phyloP scores from a whole-genome alignment of 371 early-diverging fungal genomes.

The Smittium mucronatum region DNA sequence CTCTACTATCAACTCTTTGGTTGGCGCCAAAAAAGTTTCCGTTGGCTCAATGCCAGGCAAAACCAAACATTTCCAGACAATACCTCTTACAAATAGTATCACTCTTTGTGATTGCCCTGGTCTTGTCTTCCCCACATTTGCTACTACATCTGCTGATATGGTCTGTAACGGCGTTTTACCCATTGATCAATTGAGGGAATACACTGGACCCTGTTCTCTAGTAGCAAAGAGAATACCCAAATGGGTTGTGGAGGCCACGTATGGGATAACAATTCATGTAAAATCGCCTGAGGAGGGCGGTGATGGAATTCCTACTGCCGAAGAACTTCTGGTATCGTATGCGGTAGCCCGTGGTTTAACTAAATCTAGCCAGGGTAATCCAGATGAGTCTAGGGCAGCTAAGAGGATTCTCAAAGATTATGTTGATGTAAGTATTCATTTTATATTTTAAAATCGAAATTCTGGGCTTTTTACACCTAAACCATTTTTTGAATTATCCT shows the following conservation, averaged over 20 bases:
- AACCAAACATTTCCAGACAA: constrained; percentile 98
- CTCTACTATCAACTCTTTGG: constrained; percentile 97
- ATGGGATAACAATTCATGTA: constrained; percentile 77
- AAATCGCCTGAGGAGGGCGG: constrained; percentile 71
- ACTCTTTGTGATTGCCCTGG: constrained; percentile 99
- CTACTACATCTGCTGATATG: constrained; percentile 95
- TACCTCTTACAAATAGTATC: constrained; percentile 65
- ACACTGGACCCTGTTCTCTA: constrained; percentile 72
- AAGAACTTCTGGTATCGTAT: constrained; percentile 64
- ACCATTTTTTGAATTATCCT: neutral
- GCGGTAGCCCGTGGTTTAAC: constrained; percentile 85
- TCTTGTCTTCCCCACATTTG: constrained; percentile 97
- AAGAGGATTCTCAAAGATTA: constrained; percentile 92
- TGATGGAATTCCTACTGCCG: constrained; percentile 62
- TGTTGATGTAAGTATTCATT: constrained; percentile 33
- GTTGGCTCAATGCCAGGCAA: constrained; percentile 99
- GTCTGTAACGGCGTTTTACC: constrained; percentile 97
- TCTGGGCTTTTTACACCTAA: too few species aligned
- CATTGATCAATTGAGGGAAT: constrained; percentile 96
- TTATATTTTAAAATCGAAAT: neutral
- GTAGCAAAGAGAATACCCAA: constrained; percentile 81
- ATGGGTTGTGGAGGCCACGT: constrained; percentile 72
- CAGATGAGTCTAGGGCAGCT: constrained; percentile 93
- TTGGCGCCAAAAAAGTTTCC: constrained; percentile 89
- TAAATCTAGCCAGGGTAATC: constrained; percentile 85